Evolutionary conservation across 305 asterid species (phyloP), one percentile per base, ranked within the genome.

Genomic region (Solanum hybrid): DNA sequence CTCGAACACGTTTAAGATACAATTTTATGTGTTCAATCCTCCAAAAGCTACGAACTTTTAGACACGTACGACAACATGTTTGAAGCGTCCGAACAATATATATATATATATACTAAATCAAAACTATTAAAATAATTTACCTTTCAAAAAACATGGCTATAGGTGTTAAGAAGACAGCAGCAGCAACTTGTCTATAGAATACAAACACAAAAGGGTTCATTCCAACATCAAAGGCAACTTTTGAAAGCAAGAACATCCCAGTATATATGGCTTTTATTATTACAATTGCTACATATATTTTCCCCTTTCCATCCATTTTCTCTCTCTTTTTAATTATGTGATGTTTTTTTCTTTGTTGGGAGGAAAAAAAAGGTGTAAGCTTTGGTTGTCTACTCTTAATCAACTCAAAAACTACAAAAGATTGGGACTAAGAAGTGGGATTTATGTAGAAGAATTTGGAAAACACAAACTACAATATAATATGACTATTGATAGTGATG

Each of bases 161-260:
- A 89, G 99, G 98, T 39, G 92, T 93, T 76, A 97, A 92, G 94
- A 96, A 95, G 78, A 96, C 92, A 75, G 99, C 91, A 3, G 99
- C 99, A 88, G 91, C 86, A 89, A 98, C 98, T 92, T 97, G 99
- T 90, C 99, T 93, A 86, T 97, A 97, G 95, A 95, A 96, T 89
- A 96, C 98, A 67, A 96, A 97, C n/a, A 97, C 97, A 78, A 81
- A 96, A 39, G 99, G 92, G 90, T 94, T 96, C 98, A 96, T 95
- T 16, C 99, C 99, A 31, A 93, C 97, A 86, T 95, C 96, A 20
- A 97, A 95, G 4, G 99, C 99, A 87, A 95, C 93, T 92, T 96
- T 97, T 0, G 99, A 94, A 36, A 97, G 94, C 93, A 97, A 80
- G 95, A 96, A 96, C 93, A 96, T 95, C 35, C 96, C 99, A 0